Evolutionary conservation across 306 rosid species (phyloP).

Genomic region (Potentilla sterilis): DNA sequence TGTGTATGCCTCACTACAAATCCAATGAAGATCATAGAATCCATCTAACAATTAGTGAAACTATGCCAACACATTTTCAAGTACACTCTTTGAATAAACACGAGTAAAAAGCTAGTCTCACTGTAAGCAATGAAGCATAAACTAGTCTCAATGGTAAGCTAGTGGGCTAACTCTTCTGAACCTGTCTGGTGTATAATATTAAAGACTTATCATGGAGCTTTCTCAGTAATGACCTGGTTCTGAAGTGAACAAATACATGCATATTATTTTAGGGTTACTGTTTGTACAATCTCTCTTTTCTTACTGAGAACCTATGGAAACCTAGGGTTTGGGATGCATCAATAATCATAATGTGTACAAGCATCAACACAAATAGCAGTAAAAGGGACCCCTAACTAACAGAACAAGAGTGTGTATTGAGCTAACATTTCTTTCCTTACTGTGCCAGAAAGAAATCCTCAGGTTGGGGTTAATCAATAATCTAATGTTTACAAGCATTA

Average conservation of each 20-base stretch:
- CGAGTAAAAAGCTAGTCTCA: neutral
- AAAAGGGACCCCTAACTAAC: neutral
- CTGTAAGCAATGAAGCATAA: neutral
- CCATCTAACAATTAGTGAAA: neutral
- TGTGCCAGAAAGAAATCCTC: neutral
- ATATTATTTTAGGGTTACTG: neutral
- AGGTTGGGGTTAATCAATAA: neutral
- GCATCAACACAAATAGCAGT: neutral
- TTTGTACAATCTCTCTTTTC: neutral
- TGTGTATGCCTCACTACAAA: slow-evolving; percentile 19
- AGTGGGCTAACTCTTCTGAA: slow-evolving; percentile 4
- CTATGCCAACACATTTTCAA: neutral
- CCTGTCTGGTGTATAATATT: neutral
- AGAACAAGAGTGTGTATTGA: neutral
- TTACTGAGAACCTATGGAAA: neutral
- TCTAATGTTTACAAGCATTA: neutral
- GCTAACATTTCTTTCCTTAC: neutral
- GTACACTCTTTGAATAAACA: neutral
- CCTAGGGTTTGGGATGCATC: neutral
- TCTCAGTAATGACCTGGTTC: neutral
- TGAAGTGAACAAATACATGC: neutral
- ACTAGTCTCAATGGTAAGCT: neutral
- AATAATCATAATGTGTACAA: neutral
- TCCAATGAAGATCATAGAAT: neutral
- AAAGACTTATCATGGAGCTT: slow-evolving; percentile 1